These are phyloP conservation scores for Cymbidium sinense DNA, from an alignment of 106 monocot genomes.

Conservation along the genomic window DNA sequence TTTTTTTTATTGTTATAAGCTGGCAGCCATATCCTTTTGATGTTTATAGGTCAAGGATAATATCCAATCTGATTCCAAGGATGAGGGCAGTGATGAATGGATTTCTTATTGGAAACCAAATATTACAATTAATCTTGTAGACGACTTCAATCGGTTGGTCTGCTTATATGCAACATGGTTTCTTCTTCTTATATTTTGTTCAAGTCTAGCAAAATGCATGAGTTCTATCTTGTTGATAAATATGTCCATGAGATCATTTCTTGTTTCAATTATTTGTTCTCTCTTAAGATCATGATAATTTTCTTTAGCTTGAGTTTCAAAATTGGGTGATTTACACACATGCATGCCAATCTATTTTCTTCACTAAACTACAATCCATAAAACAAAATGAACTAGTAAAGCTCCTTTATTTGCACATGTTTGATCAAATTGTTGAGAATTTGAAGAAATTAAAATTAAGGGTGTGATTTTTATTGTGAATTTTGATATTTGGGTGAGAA, in stretches of 20 bases:
- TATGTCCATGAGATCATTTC: not conserved
- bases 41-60: slow-evolving; percentile 39
- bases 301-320: not conserved
- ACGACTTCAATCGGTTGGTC: slow-evolving; percentile 72
- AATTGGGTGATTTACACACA: no score
- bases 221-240: not conserved
- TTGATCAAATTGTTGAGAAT: no score
- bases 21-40: not conserved
- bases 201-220: not conserved
- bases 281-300: not conserved
- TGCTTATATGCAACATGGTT: not conserved
- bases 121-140: slow-evolving; percentile 89
- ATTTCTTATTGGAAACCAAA: slow-evolving; percentile 95
- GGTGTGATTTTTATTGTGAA: no score
- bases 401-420: no score
- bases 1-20: not conserved
- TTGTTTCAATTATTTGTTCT: not conserved
- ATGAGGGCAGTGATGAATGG: slow-evolving; percentile 70
- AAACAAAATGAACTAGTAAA: no score
- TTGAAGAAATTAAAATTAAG: no score
- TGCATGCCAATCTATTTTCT: no score
- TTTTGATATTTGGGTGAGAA: no score
- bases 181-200: not conserved
- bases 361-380: no score
- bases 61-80: slow-evolving; percentile 27